phyloP scores from a whole-genome alignment of 257 asterid genomes.

The Orobanche coerulescens region DNA sequence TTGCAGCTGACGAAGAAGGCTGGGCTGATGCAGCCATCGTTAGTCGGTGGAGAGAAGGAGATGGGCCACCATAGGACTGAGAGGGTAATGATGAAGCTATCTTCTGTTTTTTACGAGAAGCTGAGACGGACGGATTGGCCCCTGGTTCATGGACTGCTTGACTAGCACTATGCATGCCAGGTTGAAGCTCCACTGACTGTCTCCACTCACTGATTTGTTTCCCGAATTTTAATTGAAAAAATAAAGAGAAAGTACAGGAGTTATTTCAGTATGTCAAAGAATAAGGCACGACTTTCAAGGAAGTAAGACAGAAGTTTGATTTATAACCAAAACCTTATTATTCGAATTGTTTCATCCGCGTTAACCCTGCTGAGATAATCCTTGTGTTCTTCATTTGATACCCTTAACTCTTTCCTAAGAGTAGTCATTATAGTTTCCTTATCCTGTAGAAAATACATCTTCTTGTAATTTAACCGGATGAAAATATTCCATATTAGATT shows the following conservation, averaged over 20 bases:
- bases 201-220: conserved; percentile 61
- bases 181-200: conserved; percentile 45
- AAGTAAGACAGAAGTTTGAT: conserved; percentile 13
- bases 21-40: conserved; percentile 44
- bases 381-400: conserved; percentile 81
- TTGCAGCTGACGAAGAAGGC: conserved; percentile 54
- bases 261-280: conserved; percentile 8
- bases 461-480: conserved; percentile 30
- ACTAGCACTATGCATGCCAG: conserved; percentile 39
- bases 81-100: conserved; percentile 42
- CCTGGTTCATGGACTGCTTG: conserved; percentile 50
- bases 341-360: conserved; percentile 59
- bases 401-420: conserved; percentile 65
- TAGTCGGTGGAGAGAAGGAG: conserved; percentile 53
- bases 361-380: conserved; percentile 68
- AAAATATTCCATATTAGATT: conserved; percentile 17
- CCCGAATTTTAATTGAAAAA: conserved; percentile 14
- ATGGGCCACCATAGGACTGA: conserved; percentile 62
- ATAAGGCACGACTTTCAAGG: conserved; percentile 3
- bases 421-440: conserved; percentile 72
- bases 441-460: conserved; percentile 46
- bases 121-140: conserved; percentile 64
- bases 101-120: conserved; percentile 66
- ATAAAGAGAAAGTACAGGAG: conserved; percentile 13
- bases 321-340: conserved; percentile 49